Evolutionary conservation across 345 rosid species (phyloP), one percentile per base, ranked within the genome.

Genomic region (Brassica incana): DNA sequence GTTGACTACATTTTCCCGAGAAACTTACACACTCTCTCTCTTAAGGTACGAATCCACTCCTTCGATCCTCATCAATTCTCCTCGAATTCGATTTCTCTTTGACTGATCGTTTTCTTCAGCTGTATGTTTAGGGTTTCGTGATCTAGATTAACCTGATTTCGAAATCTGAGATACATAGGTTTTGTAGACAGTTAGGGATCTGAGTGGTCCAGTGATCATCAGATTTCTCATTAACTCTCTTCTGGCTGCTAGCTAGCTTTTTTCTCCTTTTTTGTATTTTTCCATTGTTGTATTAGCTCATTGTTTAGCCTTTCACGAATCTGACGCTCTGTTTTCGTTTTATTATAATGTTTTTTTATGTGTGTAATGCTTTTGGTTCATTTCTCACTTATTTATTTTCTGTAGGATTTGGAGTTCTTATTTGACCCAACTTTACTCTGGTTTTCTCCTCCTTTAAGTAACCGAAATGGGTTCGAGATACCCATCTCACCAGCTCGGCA

Each of bases 401-500:
- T 64, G 30, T 40, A 80, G 83, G 83, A 63, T 75, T 69, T 75
- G 52, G 32, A 18, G 0, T 30, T 52, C 65, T 65, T 71, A 5
- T 16, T 64, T 27, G 29, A 38, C 48, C 30, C 11, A 61, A 25
- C 68, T 58, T 74, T 65, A 30, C 27, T 80, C 84, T 71, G 80
- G 77, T 23, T 45, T 67, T 72, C 3, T 1, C 45, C 12, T 66
- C 30, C 15, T n/a, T 15, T 2, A 76, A 71, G 60, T 71, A 85
- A 75, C 71, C 67, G 72, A 86, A 84, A 96, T 96, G 99, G 99
- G 95, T 84, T 92, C 98, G 52, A 88, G 98, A 50, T 96, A 88
- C 91, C 97, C 97, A 79, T 96, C 99, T 72, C 99, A 96, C 85
- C 87, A 93, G 86, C 95, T 93, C 75, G 85, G 99, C 85, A 93